These are phyloP conservation scores for Orbilia quercus DNA, from an alignment of 2,329 filamentous ascomycete species.

Conservation along the genomic window DNA sequence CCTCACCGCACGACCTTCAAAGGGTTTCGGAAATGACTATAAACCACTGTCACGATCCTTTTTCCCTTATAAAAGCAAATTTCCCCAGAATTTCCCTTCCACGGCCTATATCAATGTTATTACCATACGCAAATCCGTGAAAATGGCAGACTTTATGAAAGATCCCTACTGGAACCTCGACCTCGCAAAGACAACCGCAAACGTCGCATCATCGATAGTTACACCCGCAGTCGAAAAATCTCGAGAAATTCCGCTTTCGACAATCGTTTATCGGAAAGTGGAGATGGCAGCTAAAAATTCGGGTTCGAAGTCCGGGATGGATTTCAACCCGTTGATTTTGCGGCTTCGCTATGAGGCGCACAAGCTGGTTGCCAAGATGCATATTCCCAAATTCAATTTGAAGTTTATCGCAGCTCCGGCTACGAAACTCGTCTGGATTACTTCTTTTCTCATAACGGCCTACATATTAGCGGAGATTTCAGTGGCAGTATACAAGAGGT, in stretches of 20 bases:
- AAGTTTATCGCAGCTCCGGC: constrained; percentile 10
- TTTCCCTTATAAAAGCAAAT: constrained; percentile 1
- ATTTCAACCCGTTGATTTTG: constrained; percentile 41
- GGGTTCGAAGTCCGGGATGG: constrained; percentile 3
- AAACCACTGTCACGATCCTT: background rate
- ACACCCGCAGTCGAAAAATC: constrained; percentile 1
- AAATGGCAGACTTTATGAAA: constrained; percentile 47
- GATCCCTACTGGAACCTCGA: constrained; percentile 51
- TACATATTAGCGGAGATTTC: constrained; percentile 33
- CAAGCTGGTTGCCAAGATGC: constrained; percentile 1
- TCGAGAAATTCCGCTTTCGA: constrained; percentile 37
- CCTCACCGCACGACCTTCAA: background rate
- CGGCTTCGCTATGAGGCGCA: constrained; percentile 26
- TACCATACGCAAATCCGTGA: background rate
- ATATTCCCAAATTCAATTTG: constrained; percentile 9
- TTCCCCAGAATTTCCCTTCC: constrained; percentile 11
- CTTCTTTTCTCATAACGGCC: constrained; percentile 27
- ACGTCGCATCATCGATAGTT: background rate
- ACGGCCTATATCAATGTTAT: constrained; percentile 13
- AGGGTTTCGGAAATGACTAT: constrained; percentile 17
- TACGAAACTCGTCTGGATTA: constrained; percentile 31
- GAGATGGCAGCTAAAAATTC: constrained; percentile 15
- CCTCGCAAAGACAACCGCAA: constrained; percentile 1
- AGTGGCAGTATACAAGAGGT: constrained; percentile 41
- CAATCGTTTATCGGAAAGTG: constrained; percentile 39